Evolutionary conservation across 2,329 filamentous ascomycete species (phyloP).

Genomic region (Aureobasidium sp.): DNA sequence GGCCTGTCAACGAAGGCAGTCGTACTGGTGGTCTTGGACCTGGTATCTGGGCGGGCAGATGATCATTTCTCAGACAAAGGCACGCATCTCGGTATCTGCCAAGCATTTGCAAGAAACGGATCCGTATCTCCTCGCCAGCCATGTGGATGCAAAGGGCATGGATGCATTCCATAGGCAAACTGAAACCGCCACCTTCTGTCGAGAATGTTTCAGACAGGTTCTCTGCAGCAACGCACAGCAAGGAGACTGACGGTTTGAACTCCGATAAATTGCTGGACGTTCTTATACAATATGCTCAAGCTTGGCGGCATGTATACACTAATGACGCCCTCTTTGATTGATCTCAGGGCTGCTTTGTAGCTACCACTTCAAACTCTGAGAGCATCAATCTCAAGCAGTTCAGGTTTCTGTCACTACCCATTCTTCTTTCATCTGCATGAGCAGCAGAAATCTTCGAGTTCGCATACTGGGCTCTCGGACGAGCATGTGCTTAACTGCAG

Average conservation of each 20-base stretch:
- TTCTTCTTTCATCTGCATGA: background rate
- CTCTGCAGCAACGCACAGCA: background rate
- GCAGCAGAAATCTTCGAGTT: background rate
- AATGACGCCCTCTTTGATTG: background rate
- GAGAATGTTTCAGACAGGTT: slow-evolving; percentile 2
- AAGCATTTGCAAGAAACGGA: background rate
- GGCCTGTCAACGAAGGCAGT: slow-evolving; percentile 65
- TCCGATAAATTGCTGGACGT: background rate
- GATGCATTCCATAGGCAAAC: background rate
- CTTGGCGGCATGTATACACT: slow-evolving; percentile 5
- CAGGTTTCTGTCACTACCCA: no score
- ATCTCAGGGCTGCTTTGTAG: background rate
- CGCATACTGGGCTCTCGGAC: background rate
- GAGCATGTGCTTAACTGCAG: background rate
- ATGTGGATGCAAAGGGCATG: background rate
- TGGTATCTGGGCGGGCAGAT: slow-evolving; percentile 31
- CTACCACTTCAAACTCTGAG: background rate
- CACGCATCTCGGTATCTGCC: background rate
- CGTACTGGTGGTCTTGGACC: slow-evolving; percentile 34
- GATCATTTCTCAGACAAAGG: slow-evolving; percentile 15
- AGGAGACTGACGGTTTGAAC: background rate
- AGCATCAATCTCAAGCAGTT: background rate
- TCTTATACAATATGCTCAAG: background rate
- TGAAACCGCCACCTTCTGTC: background rate
- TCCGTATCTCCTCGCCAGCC: background rate